Base-by-base conservation (phyloP, 192 early-diverging fungal species). In the Podila epicladia region DNA sequence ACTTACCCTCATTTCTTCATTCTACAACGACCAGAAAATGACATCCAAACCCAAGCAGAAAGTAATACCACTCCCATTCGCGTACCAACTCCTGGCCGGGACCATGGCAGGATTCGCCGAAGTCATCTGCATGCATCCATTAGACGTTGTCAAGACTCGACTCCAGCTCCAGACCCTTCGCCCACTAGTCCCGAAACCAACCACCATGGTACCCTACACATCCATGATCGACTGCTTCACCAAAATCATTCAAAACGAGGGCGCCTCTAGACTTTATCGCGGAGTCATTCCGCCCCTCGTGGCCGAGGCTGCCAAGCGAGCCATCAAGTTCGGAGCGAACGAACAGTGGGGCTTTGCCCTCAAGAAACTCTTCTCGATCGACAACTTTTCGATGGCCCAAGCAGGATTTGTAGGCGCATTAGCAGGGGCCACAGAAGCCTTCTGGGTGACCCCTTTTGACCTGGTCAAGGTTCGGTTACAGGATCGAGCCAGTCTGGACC, bases 401-500 rank as follows among this genome's bases (percentile, higher is more conserved):
- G 88, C 94, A 11, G 92, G 96, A 35, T 73, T 94, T 83, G 95
- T 95, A 9, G 96, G 96, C 31, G 91, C 95, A 17, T 90, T 86
- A 71, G 95, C 96, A 38, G 96, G 96, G 35, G 78, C 91, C 15
- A 96, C 96, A 20, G 96, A 98, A 83, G 95, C 95, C 26, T 62
- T 95, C 38, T 83, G 97, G 57, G 94, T 98, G 66, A 93, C 93
- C 0, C 91, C 93, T 13, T 93, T 93, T 62, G 96, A 98, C 70
- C 85, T 98, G 59, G 91, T 98, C 83, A 98, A 98, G 87, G 94
- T 98, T 68, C 85, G 96, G 37, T 83, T 98, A 82, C 96, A 98
- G 80, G 96, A 96, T 28, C 73, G 57, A 17, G 9, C 35, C 4
- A 60, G 89, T 80, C 89, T 92, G 17, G 92, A 89, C 12, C 85